Evolutionary conservation across 495 filamentous ascomycete species (phyloP), one percentile per base, ranked within the genome.

Genomic region (Evansstolkia leycettana): DNA sequence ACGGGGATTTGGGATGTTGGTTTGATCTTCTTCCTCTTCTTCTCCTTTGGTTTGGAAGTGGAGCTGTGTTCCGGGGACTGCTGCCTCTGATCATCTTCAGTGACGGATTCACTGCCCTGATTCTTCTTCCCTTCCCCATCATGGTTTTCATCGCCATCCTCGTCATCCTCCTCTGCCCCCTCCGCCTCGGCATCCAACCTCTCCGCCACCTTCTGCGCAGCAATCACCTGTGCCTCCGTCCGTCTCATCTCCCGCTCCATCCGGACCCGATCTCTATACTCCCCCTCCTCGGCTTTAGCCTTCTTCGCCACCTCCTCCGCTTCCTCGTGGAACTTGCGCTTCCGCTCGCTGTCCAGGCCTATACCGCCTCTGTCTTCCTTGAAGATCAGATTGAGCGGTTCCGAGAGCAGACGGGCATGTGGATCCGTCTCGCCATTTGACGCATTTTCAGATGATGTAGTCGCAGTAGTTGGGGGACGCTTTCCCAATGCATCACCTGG

Each of bases 291-390:
- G 40, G 61, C 67, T 54, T 76, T 80, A 17, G 69, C 62, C 49
- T 71, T 76, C 52, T 82, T 83, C 30, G 70, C 73, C 0, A 61
- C 51, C 28, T 67, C 67, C 42, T 64, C 70, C 0, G 58, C 65
- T 33, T 73, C 74, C 55, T 87, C 84, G 8, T 70, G 57, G 17
- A 93, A 63, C 52, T 84, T 88, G 31, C 84, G 62, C 63, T 92
- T 94, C 52, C 77, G 73, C 57, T 92, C 84, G 16, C 64, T 75
- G 36, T 86, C 82, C 37, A 87, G 53, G 0, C 90, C 90, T 39
- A 98, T 89, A 0, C 90, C 90, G n/a, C 77, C 77, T 12, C 82
- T 65, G 43, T 80, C 82, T 24, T 88, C 81, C 50, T 92, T 93
- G 42, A 88, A 59, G 12, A 60, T 52, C 2, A 92, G 55, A 9